Evolutionary conservation across 2,329 filamentous ascomycete genomes (phyloP).

Genomic region (Lachnellula occidentalis): DNA sequence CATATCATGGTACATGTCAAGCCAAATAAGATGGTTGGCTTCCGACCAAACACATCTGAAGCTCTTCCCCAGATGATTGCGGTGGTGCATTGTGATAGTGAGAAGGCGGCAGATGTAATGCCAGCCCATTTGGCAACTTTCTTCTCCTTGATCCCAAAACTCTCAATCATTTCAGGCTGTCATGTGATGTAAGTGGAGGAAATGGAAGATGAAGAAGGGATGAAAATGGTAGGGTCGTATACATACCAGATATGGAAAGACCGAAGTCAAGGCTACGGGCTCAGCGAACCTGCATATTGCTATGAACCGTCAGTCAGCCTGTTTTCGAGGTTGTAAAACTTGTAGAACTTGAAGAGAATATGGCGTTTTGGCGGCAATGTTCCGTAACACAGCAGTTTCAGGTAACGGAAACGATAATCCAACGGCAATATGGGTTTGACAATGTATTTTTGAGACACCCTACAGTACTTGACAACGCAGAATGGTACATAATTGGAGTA

Average conservation of each 20-base stretch:
- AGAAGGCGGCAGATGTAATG: slow-evolving; percentile 66
- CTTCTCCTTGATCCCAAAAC: slow-evolving; percentile 65
- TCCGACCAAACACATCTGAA: slow-evolving; percentile 75
- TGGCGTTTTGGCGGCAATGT: no score
- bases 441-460: slow-evolving; percentile 3
- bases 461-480: neutral
- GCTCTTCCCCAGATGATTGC: slow-evolving; percentile 71
- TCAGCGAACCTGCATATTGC: slow-evolving; percentile 76
- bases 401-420: no score
- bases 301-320: slow-evolving; percentile 31
- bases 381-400: no score
- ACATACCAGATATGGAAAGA: slow-evolving; percentile 39
- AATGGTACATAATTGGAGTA: neutral
- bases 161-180: slow-evolving; percentile 76
- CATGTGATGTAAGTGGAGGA: slow-evolving; percentile 29
- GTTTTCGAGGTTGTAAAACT: slow-evolving; percentile 30
- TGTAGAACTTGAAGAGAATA: no score
- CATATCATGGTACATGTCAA: slow-evolving; percentile 74
- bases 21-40: slow-evolving; percentile 71
- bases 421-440: no score
- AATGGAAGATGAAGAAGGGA: slow-evolving; percentile 14
- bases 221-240: neutral
- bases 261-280: slow-evolving; percentile 59
- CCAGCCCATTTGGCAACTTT: slow-evolving; percentile 79
- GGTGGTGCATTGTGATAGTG: slow-evolving; percentile 64